Evolutionary conservation across 768 basidiomycete genomes (phyloP).

Genomic region (Asterophora lycoperdoides): DNA sequence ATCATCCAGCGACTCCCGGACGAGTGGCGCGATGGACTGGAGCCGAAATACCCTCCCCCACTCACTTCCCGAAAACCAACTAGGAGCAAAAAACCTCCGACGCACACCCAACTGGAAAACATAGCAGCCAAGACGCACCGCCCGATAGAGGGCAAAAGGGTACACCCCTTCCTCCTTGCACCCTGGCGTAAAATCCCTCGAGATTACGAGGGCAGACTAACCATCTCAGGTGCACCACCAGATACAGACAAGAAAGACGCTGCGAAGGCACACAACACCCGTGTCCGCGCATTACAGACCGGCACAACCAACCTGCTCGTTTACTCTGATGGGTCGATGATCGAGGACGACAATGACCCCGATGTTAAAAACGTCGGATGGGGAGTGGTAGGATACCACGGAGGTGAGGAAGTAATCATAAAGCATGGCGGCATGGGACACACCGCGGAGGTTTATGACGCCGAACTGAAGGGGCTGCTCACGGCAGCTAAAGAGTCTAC

Average conservation of each 20-base stretch:
- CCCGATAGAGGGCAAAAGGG: background rate
- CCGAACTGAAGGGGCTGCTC: slow-evolving; percentile 21
- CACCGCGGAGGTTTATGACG: slow-evolving; percentile 25
- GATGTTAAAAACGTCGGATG: slow-evolving; percentile 17
- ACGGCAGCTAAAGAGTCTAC: slow-evolving; percentile 14
- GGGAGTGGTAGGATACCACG: slow-evolving; percentile 16
- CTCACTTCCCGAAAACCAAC: slow-evolving; percentile 12
- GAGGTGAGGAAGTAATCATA: slow-evolving; percentile 9
- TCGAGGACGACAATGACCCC: slow-evolving; percentile 5
- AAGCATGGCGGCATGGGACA: slow-evolving; percentile 19
- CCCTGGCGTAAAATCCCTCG: background rate
- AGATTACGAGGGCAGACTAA: background rate
- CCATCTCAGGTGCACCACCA: background rate
- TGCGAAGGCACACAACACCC: background rate
- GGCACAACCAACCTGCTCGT: background rate
- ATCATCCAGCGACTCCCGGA: background rate
- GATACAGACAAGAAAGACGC: background rate
- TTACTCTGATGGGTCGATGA: too few relatives aligned
- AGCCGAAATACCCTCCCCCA: slow-evolving; percentile 15
- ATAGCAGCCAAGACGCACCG: slow-evolving; percentile 14
- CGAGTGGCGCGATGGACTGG: background rate
- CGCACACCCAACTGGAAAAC: slow-evolving; percentile 6
- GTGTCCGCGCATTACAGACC: background rate
- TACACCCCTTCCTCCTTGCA: background rate
- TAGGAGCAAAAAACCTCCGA: background rate